Evolutionary conservation across 2,329 filamentous ascomycete genomes (phyloP), one percentile per base, ranked within the genome.

Genomic region (Colletotrichum chlorophyti): DNA sequence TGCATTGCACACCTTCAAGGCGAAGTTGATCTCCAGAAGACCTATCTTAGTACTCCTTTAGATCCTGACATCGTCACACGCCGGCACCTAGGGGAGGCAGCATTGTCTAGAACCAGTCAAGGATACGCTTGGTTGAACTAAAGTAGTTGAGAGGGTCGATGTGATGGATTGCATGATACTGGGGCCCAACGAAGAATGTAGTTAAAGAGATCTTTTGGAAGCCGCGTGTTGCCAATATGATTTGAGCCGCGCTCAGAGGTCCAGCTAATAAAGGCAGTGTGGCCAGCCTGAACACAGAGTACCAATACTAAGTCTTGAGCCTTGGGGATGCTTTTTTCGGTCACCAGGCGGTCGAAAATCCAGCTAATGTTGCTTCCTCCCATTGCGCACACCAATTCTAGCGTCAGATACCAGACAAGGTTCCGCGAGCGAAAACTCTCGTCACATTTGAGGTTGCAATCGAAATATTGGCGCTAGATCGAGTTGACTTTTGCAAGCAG

Each of bases 141-240:
- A 65, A 65, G 54, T 62, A 65, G 34, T 58, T 58, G 21, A 50
- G 48, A n/a, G 63, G 61, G 32, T 65, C 63, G 17, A 65, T 48
- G 29, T 65, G 61, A 48, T 65, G 63, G 17, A 65, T 38, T 3
- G 51, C 61, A 32, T 65, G 63, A 35, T 63, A 64, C 21, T 64
- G 32, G 4, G 62, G 62, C 1, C 62, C 62, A 14, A 64, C 60
- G 32, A 60, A 31, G 14, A 63, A 15, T 11, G 37, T 38, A n/a
- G n/a, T n/a, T n/a, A 26, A 40, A 53, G n/a, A 19, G 26, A 15
- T 63, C 61, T 15, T 62, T 63, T 2, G 58, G 58, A 7, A n/a
- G n/a, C n/a, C n/a, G n/a, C n/a, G n/a, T n/a, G n/a, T n/a, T n/a
- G n/a, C n/a, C n/a, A n/a, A n/a, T n/a, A n/a, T n/a, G n/a, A n/a